Evolutionary conservation across 768 basidiomycete species (phyloP), one percentile per base, ranked within the genome.

Genomic region (Boletus vermiculosoides): DNA sequence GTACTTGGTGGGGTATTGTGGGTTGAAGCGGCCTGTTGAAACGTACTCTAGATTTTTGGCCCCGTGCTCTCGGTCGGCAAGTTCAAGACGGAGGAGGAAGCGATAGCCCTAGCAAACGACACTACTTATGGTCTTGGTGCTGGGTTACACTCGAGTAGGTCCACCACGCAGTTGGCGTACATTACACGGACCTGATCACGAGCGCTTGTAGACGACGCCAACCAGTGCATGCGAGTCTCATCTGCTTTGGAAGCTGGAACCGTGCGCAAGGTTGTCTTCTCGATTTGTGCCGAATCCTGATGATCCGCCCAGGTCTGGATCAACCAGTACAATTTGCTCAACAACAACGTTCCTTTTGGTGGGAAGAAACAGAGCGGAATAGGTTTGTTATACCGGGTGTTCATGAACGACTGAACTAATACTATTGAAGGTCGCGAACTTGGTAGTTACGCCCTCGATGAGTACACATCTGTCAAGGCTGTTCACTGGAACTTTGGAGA

Each of bases 301-400:
- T 51, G 45, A 22, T 51, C 28, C 34, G 22, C 22, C 25, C 34
- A 90, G 87, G 88, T 93, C 41, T 97, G 94, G 94, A 82, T 94
- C 57, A 98, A 98, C 72, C 87, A 92, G 66, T 95, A 94, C 74
- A 90, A 88, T 66, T 41, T 89, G 13, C 71, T 96, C 54, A 82
- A 83, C 74, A 92, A 91, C 71, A 92, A 95, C 57, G 87, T 94
- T 45, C 96, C 96, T 1, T 98, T 98, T 66, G 95, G 96, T 37
- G 96, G 95, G 23, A 96, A 90, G 78, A 96, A 95, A 74, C 88
- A 92, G 70, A 91, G 89, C 42, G 94, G 94, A 51, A 86, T 91
- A 66, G 88, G 90, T 89, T 63, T 56, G 63, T 51, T 9, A 0
- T 37, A 3, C 15, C 23, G 4, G 16, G 50, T 46, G 34, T 40